Evolutionary conservation across 2,329 filamentous ascomycete genomes (phyloP), one percentile per base, ranked within the genome.

Genomic region (Trichoderma sp.): DNA sequence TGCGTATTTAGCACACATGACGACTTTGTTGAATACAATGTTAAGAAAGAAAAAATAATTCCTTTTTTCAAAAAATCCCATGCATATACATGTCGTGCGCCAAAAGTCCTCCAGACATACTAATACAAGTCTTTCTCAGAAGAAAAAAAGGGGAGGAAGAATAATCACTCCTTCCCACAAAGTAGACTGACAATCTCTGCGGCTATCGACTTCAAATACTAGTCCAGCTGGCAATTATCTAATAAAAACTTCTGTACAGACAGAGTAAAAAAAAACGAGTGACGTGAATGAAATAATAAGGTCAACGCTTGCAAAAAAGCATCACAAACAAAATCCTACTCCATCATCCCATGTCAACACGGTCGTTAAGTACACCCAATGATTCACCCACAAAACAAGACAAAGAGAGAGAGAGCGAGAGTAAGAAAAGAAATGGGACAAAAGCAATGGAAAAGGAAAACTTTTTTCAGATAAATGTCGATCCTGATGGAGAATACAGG

Each of bases 271-370:
- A 41, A 21, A 45, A 45, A 66, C 71, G 71, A 74, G 56, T 60
- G 71, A 65, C 50, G 41, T 41, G 71, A 64, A 73, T 38, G 69
- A 53, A 65, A 62, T 3, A 41, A 14, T 53, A 64, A 64, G 14
- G 27, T 31, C 41, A 73, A 62, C 69, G 69, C 69, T 73, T 73
- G 69, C 69, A 75, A 67, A 63, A 60, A 60, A 63, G 64, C 64
- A 69, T 63, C 35, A 63, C 38, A 64, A 62, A 60, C 27, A 67
- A 50, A 53, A 63, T 18, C 65, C 27, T 56, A 41, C 74, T 71
- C 68, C 74, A 33, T 65, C 63, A 24, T 71, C 60, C 71, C 71
- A 73, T 73, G 71, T 73, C 60, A 65, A 73, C 71, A 73, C 71
- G 60, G 41, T 75, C 65, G 56, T 75, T 53, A 68, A 33, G 62